These are phyloP conservation scores for Ogataea ganodermae DNA, from an alignment of 805 yeast genomes.

Conservation along the genomic window DNA sequence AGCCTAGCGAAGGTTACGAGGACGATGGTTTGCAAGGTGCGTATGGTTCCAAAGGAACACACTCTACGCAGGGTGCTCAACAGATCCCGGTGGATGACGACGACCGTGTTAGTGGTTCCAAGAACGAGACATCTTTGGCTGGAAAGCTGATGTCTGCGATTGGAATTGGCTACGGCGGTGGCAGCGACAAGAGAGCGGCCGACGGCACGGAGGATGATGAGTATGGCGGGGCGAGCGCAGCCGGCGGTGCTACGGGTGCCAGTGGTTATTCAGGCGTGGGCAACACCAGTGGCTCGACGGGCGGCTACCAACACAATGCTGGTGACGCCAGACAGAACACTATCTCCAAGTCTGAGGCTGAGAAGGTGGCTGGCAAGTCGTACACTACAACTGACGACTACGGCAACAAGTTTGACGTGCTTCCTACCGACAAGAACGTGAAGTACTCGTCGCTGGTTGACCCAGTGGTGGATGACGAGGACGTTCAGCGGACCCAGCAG, in stretches of 20 bases:
- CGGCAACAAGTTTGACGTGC: conserved; percentile 18
- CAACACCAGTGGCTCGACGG: no score
- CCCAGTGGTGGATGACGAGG: conserved; percentile 24
- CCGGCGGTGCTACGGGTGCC: not conserved
- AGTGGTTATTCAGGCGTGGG: no score
- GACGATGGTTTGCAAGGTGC: conserved; percentile 2
- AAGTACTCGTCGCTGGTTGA: conserved; percentile 33
- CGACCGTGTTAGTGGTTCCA: not conserved
- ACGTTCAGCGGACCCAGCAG: conserved; percentile 14
- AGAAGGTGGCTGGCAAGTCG: conserved; percentile 11
- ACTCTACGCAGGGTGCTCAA: not conserved
- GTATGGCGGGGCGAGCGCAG: not conserved
- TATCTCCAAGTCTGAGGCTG: conserved; percentile 11
- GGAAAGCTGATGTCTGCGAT: conserved; percentile 19
- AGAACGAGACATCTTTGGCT: conserved; percentile 12
- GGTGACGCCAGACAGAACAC: conserved; percentile 17
- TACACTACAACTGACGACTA: conserved; percentile 8
- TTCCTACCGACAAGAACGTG: conserved; percentile 20
- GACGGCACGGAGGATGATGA: not conserved
- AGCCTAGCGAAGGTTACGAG: conserved; percentile 7
- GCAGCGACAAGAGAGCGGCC: not conserved
- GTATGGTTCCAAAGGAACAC: conserved; percentile 1
- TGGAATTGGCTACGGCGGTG: conserved; percentile 14
- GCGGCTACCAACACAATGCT: not conserved
- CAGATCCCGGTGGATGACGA: not conserved